Percentiles rank a stretch among this genome's conserved stretches.
Evolutionary conservation across 176 grass and related monocot genomes (phyloP).

Genomic region (Bromus sterilis): DNA sequence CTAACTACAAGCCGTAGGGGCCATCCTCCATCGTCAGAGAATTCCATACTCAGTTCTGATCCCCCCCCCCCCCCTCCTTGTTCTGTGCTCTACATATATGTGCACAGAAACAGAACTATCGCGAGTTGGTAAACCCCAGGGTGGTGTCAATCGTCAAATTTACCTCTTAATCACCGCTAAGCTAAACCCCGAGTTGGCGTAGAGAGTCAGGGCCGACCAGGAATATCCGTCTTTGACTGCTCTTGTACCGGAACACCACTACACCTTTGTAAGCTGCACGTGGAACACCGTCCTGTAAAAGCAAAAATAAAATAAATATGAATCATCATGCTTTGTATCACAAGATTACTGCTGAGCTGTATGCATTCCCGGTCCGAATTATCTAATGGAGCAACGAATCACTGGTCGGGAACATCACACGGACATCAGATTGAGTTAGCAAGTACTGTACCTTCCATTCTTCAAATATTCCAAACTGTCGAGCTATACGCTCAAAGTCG

Average conservation of each 20-base stretch:
- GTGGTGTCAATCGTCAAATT: no score
- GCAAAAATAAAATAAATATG: neutral
- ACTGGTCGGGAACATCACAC: neutral
- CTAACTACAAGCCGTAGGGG: no score
- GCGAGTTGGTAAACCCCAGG: no score
- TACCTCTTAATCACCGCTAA: no score
- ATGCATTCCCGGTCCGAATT: neutral
- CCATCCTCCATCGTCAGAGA: no score
- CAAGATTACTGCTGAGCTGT: neutral
- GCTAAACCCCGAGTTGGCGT: constrained; percentile 41
- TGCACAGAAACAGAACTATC: no score
- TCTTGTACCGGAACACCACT: constrained; percentile 68
- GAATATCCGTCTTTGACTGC: constrained; percentile 59
- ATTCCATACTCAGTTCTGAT: no score
- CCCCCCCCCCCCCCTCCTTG: no score
- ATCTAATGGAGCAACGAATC: neutral
- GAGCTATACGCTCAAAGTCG: constrained; percentile 83
- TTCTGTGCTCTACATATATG: no score
- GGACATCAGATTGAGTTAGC: neutral
- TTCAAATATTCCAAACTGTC: constrained; percentile 96
- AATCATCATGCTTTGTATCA: neutral
- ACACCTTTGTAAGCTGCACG: constrained; percentile 96
- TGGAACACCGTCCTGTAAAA: constrained; percentile 77
- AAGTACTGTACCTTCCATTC: constrained; percentile 96
- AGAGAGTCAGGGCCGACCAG: constrained; percentile 62